These are phyloP conservation scores for Kuraishia cidri DNA, from an alignment of 805 yeast species.

Conservation along the genomic window DNA sequence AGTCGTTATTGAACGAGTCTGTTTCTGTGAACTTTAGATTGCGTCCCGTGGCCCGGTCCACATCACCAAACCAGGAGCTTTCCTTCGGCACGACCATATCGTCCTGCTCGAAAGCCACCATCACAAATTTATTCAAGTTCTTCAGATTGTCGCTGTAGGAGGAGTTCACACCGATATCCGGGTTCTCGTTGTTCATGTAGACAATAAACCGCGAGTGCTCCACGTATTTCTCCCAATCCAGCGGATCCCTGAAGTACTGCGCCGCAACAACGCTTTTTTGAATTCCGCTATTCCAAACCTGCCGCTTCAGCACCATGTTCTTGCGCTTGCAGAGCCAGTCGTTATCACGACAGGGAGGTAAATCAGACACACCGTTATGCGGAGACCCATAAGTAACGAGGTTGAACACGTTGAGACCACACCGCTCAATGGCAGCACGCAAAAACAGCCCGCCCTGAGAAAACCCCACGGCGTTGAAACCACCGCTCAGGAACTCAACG, in stretches of 20 bases:
- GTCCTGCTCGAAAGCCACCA: slow-evolving; percentile 54
- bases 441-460: slow-evolving; percentile 81
- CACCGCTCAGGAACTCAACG: slow-evolving; percentile 35
- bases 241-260: slow-evolving; percentile 64
- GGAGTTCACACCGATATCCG: slow-evolving; percentile 15
- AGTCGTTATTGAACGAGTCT: slow-evolving; percentile 38
- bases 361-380: slow-evolving; percentile 65
- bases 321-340: slow-evolving; percentile 54
- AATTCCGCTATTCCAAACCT: slow-evolving; percentile 48
- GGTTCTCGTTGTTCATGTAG: slow-evolving; percentile 55
- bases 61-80: slow-evolving; percentile 58
- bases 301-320: slow-evolving; percentile 45
- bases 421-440: slow-evolving; percentile 57
- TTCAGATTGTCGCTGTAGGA: slow-evolving; percentile 35
- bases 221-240: slow-evolving; percentile 43
- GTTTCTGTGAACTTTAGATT: slow-evolving; percentile 39
- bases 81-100: slow-evolving; percentile 67
- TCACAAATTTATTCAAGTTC: slow-evolving; percentile 40
- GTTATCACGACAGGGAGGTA: slow-evolving; percentile 45
- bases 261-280: slow-evolving; percentile 61
- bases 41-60: slow-evolving; percentile 30
- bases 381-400: slow-evolving; percentile 77
- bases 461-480: slow-evolving; percentile 70
- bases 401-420: slow-evolving; percentile 37
- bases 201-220: slow-evolving; percentile 52